Evolutionary conservation across 129 eudicot species (phyloP).

Genomic region (Flaveria ramosissima): DNA sequence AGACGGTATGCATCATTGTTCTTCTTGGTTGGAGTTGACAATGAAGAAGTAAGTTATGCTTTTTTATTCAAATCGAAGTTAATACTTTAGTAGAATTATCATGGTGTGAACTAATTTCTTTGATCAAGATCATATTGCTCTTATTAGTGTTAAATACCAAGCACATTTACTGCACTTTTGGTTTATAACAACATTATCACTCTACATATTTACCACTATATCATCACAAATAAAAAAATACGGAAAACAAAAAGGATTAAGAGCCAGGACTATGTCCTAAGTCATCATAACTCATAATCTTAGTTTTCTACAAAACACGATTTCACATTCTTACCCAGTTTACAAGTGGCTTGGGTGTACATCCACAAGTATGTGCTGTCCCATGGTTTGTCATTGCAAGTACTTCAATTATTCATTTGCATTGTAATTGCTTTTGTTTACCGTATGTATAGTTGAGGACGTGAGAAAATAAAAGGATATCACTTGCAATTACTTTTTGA

Average conservation of each 20-base stretch:
- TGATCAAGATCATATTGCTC: background rate
- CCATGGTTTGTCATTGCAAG: background rate
- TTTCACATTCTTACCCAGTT: background rate
- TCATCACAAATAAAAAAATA: background rate
- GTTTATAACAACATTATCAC: background rate
- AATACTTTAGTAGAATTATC: background rate
- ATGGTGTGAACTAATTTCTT: background rate
- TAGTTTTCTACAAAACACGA: background rate
- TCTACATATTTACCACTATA: background rate
- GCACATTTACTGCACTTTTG: background rate
- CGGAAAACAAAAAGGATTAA: background rate
- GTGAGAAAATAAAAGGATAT: background rate
- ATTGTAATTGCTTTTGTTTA: background rate
- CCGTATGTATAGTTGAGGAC: background rate
- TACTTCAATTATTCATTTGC: background rate
- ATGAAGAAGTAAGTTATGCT: constrained; percentile 73
- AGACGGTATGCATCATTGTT: constrained; percentile 95
- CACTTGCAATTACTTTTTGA: background rate
- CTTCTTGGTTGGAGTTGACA: constrained; percentile 98
- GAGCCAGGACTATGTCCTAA: background rate
- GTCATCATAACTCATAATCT: background rate
- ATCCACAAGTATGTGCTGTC: background rate
- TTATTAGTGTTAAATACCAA: background rate
- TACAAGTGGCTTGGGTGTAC: background rate
- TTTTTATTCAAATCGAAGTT: background rate